Base-by-base conservation (phyloP, 2,329 filamentous ascomycete genomes). In the Amesomyces nigricolor region DNA sequence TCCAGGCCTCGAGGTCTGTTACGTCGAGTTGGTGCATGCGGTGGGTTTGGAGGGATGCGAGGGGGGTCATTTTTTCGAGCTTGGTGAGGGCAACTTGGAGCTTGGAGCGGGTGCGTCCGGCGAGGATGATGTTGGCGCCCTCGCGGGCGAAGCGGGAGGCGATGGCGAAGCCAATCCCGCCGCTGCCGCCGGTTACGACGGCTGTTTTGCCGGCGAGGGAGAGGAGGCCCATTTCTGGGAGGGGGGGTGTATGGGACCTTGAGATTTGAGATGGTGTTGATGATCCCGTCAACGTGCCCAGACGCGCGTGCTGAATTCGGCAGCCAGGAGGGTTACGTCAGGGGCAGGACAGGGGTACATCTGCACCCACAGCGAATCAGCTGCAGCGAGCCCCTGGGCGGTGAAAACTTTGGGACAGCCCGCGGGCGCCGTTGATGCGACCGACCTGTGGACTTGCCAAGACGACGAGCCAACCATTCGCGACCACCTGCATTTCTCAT, bases 81-180 rank as follows among this genome's bases (percentile, higher is more conserved):
- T 40, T 16, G 4, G 9, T 3, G 19, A 71, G 65, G 10, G 77
- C 74, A 22, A 58, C 54, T 32, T 69, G 62, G 22, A 83, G 73
- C n/a, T 73, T 71, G 16, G 73, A 61, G 39, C 71, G 67, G 47
- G 77, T 76, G 58, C 86, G 79, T 44, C 83, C 83, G 17, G 9
- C 51, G 2, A 90, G 75, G 14, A 84, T 78, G 1, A 64, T 54
- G 26, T n/a, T 52, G 42, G 62, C 57, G 38, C 60, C 86, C 56
- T 84, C 77, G 51, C 67, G 65, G 17, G 86, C 81, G 65, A 91
- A 87, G n/a, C 79, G 75, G 38, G 73, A 69, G 9, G 87, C 86
- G 53, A 91, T 86, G 50, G 82, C 80, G 42, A 77, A 74, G 44
- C 88, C 88, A 62, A 91, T 89, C 51, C 85, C 82, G 17, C 85